Percentiles rank a stretch among this genome's conserved stretches.
phyloP scores from a whole-genome alignment of 164 flowering plant species.

The Piper betle region DNA sequence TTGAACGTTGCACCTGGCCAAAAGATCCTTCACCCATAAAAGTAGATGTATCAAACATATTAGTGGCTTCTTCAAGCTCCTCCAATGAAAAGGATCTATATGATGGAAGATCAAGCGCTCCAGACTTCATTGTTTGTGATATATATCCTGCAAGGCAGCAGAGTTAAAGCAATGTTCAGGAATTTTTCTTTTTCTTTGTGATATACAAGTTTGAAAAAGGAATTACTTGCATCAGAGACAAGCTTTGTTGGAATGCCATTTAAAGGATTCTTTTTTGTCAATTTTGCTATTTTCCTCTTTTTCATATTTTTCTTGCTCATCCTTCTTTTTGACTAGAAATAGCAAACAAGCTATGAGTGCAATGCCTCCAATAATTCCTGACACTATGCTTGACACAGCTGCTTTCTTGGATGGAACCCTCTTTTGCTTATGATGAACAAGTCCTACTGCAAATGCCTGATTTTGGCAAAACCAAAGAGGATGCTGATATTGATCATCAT shows the following conservation, averaged over 20 bases:
- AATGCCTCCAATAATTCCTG: constrained; percentile 38
- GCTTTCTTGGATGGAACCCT: constrained; percentile 28
- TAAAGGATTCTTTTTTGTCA: constrained; percentile 41
- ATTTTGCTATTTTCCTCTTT: constrained; percentile 27
- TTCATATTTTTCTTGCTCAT: constrained; percentile 14
- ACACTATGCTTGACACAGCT: constrained; percentile 32
- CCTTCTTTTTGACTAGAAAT: constrained; percentile 28
- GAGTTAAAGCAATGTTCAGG: not conserved
- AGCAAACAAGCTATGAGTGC: constrained; percentile 23
- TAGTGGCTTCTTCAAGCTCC: constrained; percentile 82
- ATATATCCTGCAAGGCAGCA: constrained; percentile 45
- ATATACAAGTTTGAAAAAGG: not conserved
- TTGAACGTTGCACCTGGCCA: constrained; percentile 50
- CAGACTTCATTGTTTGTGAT: constrained; percentile 68
- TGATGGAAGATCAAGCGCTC: constrained; percentile 72
- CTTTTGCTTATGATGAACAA: constrained; percentile 30
- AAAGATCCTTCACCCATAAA: constrained; percentile 84
- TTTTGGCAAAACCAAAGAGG: constrained; percentile 59
- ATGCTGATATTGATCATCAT: constrained; percentile 37
- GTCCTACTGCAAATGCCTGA: constrained; percentile 89
- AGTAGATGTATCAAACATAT: constrained; percentile 55
- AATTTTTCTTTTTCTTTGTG: no score
- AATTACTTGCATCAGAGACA: constrained; percentile 79
- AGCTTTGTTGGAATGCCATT: constrained; percentile 62
- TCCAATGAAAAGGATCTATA: constrained; percentile 75